These are phyloP conservation scores for Wallacemonas sp. DNA, from an alignment of 208 protist genomes.

Conservation along the genomic window DNA sequence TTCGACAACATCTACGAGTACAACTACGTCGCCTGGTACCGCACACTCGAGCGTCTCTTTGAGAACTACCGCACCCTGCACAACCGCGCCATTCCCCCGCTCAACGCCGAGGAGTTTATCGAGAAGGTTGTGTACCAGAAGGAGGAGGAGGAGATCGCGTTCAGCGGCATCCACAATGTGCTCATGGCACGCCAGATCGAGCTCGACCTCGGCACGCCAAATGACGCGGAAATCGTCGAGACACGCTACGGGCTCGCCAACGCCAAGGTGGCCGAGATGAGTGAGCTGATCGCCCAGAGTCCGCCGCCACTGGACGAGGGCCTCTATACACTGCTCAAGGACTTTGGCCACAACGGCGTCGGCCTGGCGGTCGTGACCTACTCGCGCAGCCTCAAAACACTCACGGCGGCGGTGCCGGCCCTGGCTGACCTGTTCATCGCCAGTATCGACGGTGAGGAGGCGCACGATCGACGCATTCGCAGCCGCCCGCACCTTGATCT, in stretches of 20 bases:
- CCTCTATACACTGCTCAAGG: constrained; percentile 58
- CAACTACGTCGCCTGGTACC: constrained; percentile 84
- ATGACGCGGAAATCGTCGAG: constrained; percentile 90
- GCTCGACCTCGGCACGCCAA: constrained; percentile 78
- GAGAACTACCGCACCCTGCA: constrained; percentile 85
- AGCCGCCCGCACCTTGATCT: constrained; percentile 83
- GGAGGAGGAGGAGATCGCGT: constrained; percentile 75
- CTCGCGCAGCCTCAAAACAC: constrained; percentile 64
- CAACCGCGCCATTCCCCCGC: constrained; percentile 61
- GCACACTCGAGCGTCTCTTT: constrained; percentile 84
- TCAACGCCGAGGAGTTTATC: constrained; percentile 86
- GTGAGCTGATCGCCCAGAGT: constrained; percentile 62
- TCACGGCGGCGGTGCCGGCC: constrained; percentile 58
- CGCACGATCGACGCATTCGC: constrained; percentile 70
- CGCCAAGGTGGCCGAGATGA: constrained; percentile 88
- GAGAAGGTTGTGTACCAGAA: constrained; percentile 82
- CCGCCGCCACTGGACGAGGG: constrained; percentile 50
- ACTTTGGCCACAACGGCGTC: constrained; percentile 60
- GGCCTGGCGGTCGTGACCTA: constrained; percentile 83
- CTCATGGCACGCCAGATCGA: constrained; percentile 67
- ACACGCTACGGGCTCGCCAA: constrained; percentile 90
- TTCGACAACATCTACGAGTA: constrained; percentile 88
- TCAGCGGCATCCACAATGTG: constrained; percentile 88
- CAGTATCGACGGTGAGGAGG: constrained; percentile 88
- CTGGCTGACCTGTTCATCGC: constrained; percentile 68